These are phyloP conservation scores for Phytophthora sansomeana DNA, from an alignment of 352 stramenopile species.

Conservation along the genomic window DNA sequence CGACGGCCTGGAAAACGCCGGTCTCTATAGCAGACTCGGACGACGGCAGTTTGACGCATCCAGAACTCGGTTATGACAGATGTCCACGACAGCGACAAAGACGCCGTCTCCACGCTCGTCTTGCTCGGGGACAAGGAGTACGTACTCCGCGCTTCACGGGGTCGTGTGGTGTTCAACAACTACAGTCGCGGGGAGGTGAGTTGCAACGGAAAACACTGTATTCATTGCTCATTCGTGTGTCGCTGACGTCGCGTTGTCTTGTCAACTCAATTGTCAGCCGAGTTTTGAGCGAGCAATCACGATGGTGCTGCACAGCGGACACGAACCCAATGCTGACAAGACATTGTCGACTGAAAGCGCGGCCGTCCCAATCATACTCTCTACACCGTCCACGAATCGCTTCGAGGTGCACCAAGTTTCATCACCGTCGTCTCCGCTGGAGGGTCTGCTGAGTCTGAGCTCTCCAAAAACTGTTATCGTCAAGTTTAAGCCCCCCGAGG, in stretches of 20 bases:
- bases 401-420: constrained; percentile 42
- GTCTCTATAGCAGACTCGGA: not conserved
- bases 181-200: constrained; percentile 22
- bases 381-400: constrained; percentile 51
- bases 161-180: constrained; percentile 24
- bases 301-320: constrained; percentile 20
- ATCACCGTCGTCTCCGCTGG: constrained; percentile 6
- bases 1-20: constrained; percentile 10
- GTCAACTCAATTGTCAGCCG: constrained; percentile 10
- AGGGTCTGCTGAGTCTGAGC: constrained; percentile 30
- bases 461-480: constrained; percentile 37
- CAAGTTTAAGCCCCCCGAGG: constrained; percentile 47
- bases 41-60: not conserved
- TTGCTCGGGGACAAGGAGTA: constrained; percentile 28
- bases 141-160: constrained; percentile 17
- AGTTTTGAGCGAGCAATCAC: constrained; percentile 18
- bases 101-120: constrained; percentile 22
- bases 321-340: not conserved
- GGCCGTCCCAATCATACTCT: constrained; percentile 56
- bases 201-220: not conserved
- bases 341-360: not conserved
- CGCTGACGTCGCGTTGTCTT: constrained; percentile 14
- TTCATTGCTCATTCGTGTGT: constrained; percentile 1
- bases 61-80: constrained; percentile 4
- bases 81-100: constrained; percentile 3